These are phyloP conservation scores for Mallotus japonicus DNA, from an alignment of 441 rosid species.

Conservation along the genomic window DNA sequence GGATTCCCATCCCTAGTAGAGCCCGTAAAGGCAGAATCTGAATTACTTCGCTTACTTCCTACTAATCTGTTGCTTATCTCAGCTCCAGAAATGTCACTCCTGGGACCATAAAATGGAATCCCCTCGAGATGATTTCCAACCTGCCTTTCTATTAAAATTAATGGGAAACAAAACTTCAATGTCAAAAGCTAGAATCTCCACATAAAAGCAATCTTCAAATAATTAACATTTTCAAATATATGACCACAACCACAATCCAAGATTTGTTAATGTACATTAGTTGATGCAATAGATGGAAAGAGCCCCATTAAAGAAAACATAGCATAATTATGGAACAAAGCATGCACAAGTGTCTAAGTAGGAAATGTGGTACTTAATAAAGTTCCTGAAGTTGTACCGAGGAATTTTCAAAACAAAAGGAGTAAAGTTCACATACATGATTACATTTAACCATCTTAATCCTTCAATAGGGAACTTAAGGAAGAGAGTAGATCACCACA, in stretches of 20 bases:
- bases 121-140: slow-evolving; percentile 73
- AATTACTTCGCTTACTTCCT: slow-evolving; percentile 74
- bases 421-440: slow-evolving; percentile 1
- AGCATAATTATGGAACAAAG: background rate
- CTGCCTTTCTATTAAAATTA: slow-evolving; percentile 52
- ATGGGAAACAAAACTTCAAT: slow-evolving; percentile 31
- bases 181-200: slow-evolving; percentile 8
- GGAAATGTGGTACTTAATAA: slow-evolving; percentile 4
- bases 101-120: slow-evolving; percentile 66
- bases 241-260: slow-evolving; percentile 15
- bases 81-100: slow-evolving; percentile 61
- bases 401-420: slow-evolving; percentile 8
- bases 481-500: background rate
- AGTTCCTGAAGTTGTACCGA: background rate
- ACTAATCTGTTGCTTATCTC: slow-evolving; percentile 59
- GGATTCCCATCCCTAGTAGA: slow-evolving; percentile 38
- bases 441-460: background rate
- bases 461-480: slow-evolving; percentile 10
- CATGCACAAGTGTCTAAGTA: slow-evolving; percentile 8
- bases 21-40: slow-evolving; percentile 58
- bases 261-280: background rate
- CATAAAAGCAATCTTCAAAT: background rate
- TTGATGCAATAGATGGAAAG: background rate
- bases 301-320: background rate
- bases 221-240: background rate